Base-by-base conservation (phyloP, 371 early-diverging fungal genomes). In the Mucor velutinosus region DNA sequence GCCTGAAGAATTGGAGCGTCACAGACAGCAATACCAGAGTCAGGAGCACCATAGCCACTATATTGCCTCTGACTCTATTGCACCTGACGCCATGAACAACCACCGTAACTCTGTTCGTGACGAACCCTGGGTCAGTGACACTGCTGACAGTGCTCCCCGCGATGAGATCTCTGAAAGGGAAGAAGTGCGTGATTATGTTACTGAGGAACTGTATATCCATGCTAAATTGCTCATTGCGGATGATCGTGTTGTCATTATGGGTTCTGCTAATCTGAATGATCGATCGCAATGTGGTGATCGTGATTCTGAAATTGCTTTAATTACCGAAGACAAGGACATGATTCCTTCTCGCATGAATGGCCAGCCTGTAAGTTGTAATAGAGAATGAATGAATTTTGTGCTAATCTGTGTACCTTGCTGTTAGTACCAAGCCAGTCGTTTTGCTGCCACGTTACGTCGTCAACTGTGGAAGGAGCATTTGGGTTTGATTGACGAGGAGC, bases 241-340 rank as follows among this genome's bases (percentile, higher is more conserved):
- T 72, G 94, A 94, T 70, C 85, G 86, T 25, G 77, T 86, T 43
- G 91, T 92, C 27, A 86, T 97, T 62, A 88, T 93, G 80, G 97
- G 97, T 11, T 93, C 93, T 12, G 96, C 97, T 37, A 97, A 97
- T 76, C 75, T 97, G 69, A 97, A 97, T 73, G 95, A 94, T 76
- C 89, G 98, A 8, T 94, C 94, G 0, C 91, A 94, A 79, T 78
- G 89, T 43, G 98, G 98, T 56, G 87, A 88, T 71, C 89, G 95
- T 63, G 98, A 97, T 72, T 93, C 95, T 17, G 98, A 97, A 80
- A 87, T 96, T 62, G 94, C 94, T 25, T 80, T 93, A 64, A 67
- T 94, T 17, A 82, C 94, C 23, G 92, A 93, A 67, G 96, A 95
- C 73, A 77, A 85, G 21, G 85, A 88, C n/a, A 80, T 78, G 53